Percentiles rank a stretch among this genome's conserved stretches.
These are phyloP conservation scores for Penicillium sp. DNA, from an alignment of 2,329 filamentous ascomycete genomes.

Conservation along the genomic window DNA sequence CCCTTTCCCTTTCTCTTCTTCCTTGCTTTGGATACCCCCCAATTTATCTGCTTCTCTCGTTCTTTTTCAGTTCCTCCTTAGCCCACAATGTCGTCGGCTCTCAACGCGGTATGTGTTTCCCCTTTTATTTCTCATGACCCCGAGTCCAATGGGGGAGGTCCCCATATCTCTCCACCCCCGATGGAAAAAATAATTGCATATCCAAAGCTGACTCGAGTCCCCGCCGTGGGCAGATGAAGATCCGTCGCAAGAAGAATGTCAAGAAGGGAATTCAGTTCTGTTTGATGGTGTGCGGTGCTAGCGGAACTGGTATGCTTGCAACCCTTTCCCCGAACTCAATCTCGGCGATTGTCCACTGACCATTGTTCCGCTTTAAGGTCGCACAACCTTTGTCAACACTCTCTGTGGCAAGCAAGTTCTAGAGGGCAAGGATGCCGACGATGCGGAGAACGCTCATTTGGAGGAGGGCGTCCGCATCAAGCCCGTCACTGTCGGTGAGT, in stretches of 20 bases:
- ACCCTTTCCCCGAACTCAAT: constrained; percentile 1
- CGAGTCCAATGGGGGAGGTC: constrained; percentile 1
- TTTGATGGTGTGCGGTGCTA: constrained; percentile 99
- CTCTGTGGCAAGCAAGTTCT: constrained; percentile 95
- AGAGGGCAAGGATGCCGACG: constrained; percentile 87
- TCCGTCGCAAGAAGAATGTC: constrained; percentile 99
- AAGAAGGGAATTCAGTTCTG: constrained; percentile 99
- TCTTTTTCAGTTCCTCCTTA: constrained; percentile 23
- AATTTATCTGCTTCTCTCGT: constrained; percentile 15
- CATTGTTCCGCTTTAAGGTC: constrained; percentile 57
- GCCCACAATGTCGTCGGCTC: constrained; percentile 54
- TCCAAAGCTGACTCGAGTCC: constrained; percentile 21
- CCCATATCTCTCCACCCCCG: constrained; percentile 15
- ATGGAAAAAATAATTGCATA: constrained; percentile 16
- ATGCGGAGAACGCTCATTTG: constrained; percentile 81
- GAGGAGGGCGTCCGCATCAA: constrained; percentile 99
- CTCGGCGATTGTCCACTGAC: constrained; percentile 18
- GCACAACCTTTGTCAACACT: constrained; percentile 99
- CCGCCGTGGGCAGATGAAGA: constrained; percentile 69
- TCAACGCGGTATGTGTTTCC: constrained; percentile 52
- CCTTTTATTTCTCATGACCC: constrained; percentile 16
- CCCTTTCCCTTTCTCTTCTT: constrained; percentile 19
- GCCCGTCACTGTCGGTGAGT: constrained; percentile 92
- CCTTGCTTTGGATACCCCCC: constrained; percentile 20
- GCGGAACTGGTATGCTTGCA: constrained; percentile 77